Evolutionary conservation across 305 asterid species (phyloP).

Genomic region (Solanum aculeatissimum): DNA sequence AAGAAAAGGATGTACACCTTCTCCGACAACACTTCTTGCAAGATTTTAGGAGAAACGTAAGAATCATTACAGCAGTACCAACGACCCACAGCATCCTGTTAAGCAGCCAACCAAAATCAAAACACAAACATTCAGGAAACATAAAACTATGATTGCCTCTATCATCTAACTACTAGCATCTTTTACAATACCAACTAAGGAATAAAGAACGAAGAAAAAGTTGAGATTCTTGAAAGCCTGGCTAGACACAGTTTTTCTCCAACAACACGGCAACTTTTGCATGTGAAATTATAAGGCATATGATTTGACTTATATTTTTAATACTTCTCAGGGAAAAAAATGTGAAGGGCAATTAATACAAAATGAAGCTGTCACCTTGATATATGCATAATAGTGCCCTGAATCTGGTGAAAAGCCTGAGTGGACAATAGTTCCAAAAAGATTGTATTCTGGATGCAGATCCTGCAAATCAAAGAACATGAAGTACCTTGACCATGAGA

Average conservation of each 20-base stretch:
- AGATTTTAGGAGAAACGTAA: constrained; percentile 54
- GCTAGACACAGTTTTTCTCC: not conserved
- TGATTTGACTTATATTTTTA: not conserved
- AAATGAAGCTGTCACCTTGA: constrained; percentile 47
- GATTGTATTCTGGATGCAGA: constrained; percentile 75
- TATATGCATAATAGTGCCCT: constrained; percentile 90
- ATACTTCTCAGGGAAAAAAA: not conserved
- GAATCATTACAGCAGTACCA: constrained; percentile 99
- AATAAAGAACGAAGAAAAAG: not conserved
- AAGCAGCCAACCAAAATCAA: constrained; percentile 6
- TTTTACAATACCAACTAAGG: not conserved
- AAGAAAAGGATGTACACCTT: constrained; percentile 89
- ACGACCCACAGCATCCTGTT: constrained; percentile 78
- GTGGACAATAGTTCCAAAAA: constrained; percentile 93
- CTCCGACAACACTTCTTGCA: constrained; percentile 93
- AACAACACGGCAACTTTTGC: not conserved
- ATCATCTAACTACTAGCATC: not conserved
- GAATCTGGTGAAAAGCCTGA: constrained; percentile 95
- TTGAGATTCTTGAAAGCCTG: not conserved
- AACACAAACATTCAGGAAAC: not conserved
- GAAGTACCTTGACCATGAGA: not conserved
- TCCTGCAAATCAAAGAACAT: constrained; percentile 49
- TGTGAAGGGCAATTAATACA: not conserved
- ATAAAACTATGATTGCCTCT: not conserved
- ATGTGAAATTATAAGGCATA: constrained; percentile 2